These are phyloP conservation scores for Candida methanosorbosa DNA, from an alignment of 805 yeast species.

Conservation along the genomic window DNA sequence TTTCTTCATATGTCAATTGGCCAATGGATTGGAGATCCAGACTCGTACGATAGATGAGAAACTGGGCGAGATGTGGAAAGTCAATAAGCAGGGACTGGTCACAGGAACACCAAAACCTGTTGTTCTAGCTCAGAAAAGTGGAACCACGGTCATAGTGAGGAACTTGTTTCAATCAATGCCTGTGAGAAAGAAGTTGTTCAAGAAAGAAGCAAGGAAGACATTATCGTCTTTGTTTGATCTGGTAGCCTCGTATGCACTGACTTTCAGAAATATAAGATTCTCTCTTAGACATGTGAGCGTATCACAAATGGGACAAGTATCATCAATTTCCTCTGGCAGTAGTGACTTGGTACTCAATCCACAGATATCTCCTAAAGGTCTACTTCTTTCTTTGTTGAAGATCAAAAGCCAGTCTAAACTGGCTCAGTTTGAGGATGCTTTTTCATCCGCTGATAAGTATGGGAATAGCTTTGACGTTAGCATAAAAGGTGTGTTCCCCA, in stretches of 20 bases:
- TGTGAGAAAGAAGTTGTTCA: constrained; percentile 24
- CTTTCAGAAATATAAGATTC: constrained; percentile 23
- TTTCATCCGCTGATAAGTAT: too few relatives aligned
- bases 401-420: too few relatives aligned
- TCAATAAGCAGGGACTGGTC: constrained; percentile 18
- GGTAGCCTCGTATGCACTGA: constrained; percentile 23
- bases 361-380: too few relatives aligned
- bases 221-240: constrained; percentile 16
- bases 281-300: constrained; percentile 14
- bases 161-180: constrained; percentile 25
- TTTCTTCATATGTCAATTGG: constrained; percentile 25
- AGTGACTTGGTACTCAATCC: too few relatives aligned
- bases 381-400: too few relatives aligned
- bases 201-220: constrained; percentile 16
- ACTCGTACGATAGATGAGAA: constrained; percentile 22
- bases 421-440: too few relatives aligned
- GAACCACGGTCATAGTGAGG: constrained; percentile 26
- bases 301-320: too few relatives aligned
- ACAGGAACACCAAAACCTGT: constrained; percentile 10
- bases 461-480: too few relatives aligned
- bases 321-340: too few relatives aligned
- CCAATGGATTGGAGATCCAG: constrained; percentile 20
- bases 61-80: constrained; percentile 28
- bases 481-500: too few relatives aligned
- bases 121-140: constrained; percentile 20